A percentile compares a stretch with the other conserved stretches of the same genome.
Conservation (phyloP, 148 eudicot genomes). For the Chenopodium formosanum region DNA sequence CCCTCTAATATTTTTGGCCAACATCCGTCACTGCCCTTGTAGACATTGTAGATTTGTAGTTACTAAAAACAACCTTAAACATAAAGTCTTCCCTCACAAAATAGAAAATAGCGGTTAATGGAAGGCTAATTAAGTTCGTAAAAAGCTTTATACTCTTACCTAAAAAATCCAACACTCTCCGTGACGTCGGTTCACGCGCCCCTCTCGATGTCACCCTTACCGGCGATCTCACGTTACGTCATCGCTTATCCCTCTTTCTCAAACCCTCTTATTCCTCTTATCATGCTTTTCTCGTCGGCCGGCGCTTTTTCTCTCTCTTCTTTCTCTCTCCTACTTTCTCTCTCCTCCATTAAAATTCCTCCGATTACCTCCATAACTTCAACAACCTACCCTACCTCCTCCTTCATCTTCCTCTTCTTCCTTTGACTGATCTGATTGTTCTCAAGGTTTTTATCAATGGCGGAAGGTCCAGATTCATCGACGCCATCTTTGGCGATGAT, state of each 20-base stretch:
- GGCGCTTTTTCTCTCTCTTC: slow-evolving; percentile 24
- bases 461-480: slow-evolving; percentile 36
- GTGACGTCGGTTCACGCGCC: slow-evolving; percentile 34
- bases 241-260: slow-evolving; percentile 19
- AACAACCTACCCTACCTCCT: too few species aligned
- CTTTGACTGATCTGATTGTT: too few species aligned
- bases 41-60: too few species aligned
- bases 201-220: slow-evolving; percentile 20
- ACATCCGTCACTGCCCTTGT: too few species aligned
- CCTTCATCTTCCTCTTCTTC: too few species aligned
- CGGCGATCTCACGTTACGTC: slow-evolving; percentile 37
- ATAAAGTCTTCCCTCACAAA: neutral
- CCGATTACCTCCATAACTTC: too few species aligned
- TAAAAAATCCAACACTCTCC: neutral
- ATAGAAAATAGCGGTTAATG: neutral
- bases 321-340: slow-evolving; percentile 7
- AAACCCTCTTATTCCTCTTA: slow-evolving; percentile 21
- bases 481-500: slow-evolving; percentile 31
- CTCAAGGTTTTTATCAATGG: slow-evolving; percentile 29
- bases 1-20: too few species aligned
- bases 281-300: slow-evolving; percentile 38
- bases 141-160: neutral
- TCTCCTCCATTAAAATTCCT: neutral
- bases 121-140: neutral
- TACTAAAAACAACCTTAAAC: neutral